phyloP scores from a whole-genome alignment of 2,329 filamentous ascomycete species.

The Corniculantispora saksenae region DNA sequence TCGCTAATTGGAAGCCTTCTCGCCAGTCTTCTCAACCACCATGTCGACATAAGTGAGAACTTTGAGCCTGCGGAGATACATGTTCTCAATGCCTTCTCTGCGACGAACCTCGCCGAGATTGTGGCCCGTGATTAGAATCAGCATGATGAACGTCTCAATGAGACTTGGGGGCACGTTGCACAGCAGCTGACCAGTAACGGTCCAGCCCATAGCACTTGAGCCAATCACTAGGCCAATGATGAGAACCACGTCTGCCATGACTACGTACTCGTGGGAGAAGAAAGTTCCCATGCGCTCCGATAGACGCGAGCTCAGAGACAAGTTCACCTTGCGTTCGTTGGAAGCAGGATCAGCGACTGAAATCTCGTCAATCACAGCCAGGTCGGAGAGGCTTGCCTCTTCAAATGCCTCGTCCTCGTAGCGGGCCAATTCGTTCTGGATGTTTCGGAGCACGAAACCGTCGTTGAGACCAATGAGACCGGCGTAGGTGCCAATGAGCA shows the following conservation, averaged over 20 bases:
- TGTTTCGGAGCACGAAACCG: constrained; percentile 47
- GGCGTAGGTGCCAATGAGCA: constrained; percentile 49
- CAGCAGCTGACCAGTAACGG: constrained; percentile 26
- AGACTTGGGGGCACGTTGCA: constrained; percentile 28
- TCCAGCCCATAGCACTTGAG: constrained; percentile 28
- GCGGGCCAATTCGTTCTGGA: constrained; percentile 33
- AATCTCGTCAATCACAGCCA: constrained; percentile 22
- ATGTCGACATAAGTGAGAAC: constrained; percentile 41
- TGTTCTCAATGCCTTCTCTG: constrained; percentile 32
- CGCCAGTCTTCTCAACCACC: constrained; percentile 24
- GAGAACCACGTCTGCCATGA: constrained; percentile 23
- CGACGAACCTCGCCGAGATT: constrained; percentile 25
- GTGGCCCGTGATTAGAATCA: constrained; percentile 29
- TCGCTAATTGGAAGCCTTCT: neutral
- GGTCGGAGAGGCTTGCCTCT: constrained; percentile 19
- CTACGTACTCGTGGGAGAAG: constrained; percentile 25
- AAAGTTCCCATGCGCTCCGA: constrained; percentile 25
- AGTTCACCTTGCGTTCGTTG: neutral
- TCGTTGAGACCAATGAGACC: constrained; percentile 47
- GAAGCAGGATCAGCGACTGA: constrained; percentile 7
- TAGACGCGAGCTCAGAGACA: constrained; percentile 23
- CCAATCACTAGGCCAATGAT: constrained; percentile 25
- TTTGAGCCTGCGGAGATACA: constrained; percentile 40
- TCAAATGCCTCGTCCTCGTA: constrained; percentile 25
- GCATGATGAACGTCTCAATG: constrained; percentile 30